Base-by-base conservation (phyloP, 345 rosid genomes). In the Eucalyptus cloeziana region DNA sequence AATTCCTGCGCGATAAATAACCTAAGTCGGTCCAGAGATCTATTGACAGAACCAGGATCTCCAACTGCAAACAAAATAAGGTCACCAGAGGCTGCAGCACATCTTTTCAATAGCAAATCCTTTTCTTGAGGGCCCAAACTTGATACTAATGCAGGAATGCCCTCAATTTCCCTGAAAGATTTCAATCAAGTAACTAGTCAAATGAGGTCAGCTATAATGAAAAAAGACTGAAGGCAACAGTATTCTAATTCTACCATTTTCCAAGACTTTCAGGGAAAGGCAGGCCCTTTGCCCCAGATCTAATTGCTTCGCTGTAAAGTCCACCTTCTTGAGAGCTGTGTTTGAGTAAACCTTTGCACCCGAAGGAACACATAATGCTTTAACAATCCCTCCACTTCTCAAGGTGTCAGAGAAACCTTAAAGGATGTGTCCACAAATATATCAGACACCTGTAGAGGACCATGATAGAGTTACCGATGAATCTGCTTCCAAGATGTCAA, bases 251-350 rank as follows among this genome's bases (percentile, higher is more conserved):
- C 90, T 95, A 98, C 99, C 99, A 94, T 94, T 91, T 93, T 96
- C 98, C 92, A 93, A 90, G 90, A 97, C 96, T 94, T 97, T 98
- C 89, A 98, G 93, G 93, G 92, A 96, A 98, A 86, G 99, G 98
- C 86, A 98, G 93, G 83, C 99, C 99, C 93, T 95, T 98, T 79
- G 98, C 99, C 91, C 99, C 99, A 45, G 99, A 96, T 91, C 95
- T 95, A n/a, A 96, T 90, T 71, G 99, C 98, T 94, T 97, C 96
- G 69, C 85, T 94, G 91, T 94, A 94, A 87, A 98, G 54, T 90
- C 97, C 97, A 91, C 99, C 99, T 93, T 98, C 93, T 97, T 98
- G 64, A 98, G 97, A 90, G 97, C 94, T 30, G 98, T 94, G 89
- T 94, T 98, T 76, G 99, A 98, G 92, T 94, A 97, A 54, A 49